phyloP scores from a whole-genome alignment of 2,329 filamentous ascomycete species.

The Cytospora schulzeri region DNA sequence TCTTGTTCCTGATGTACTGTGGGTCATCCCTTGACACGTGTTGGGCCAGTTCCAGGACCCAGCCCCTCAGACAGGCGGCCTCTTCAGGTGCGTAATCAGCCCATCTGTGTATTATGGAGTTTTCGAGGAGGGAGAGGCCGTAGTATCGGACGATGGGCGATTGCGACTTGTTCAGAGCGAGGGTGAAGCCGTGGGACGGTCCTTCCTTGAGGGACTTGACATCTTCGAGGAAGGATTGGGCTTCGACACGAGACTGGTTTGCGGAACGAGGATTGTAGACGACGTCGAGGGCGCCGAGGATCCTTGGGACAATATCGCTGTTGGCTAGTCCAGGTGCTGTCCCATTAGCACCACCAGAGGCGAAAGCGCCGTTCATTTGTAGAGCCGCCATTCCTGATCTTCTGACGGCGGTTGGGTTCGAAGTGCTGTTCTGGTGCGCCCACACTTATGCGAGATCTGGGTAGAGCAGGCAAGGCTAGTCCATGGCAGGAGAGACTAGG shows the following conservation, averaged over 20 bases:
- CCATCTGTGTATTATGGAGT: constrained; percentile 85
- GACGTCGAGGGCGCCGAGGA: constrained; percentile 82
- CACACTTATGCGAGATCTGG: constrained; percentile 23
- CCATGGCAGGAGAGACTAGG: constrained; percentile 24
- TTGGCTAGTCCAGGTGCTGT: constrained; percentile 29
- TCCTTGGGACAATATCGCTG: constrained; percentile 60
- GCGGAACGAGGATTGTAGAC: constrained; percentile 81
- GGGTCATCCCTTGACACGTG: constrained; percentile 73
- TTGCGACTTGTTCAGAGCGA: constrained; percentile 76
- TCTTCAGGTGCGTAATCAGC: constrained; percentile 71
- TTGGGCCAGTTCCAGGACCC: constrained; percentile 78
- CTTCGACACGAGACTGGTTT: constrained; percentile 80
- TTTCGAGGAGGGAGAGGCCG: constrained; percentile 87
- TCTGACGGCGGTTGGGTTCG: constrained; percentile 8
- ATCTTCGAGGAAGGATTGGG: constrained; percentile 81
- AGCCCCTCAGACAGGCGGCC: constrained; percentile 67
- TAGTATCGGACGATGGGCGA: constrained; percentile 87
- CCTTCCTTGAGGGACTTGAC: constrained; percentile 80
- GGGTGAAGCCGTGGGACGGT: constrained; percentile 79
- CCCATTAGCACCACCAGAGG: constrained; percentile 28
- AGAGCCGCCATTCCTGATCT: constrained; percentile 23
- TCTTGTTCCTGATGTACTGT: constrained; percentile 86
- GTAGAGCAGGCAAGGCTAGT: constrained; percentile 19
- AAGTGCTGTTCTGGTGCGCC: constrained; percentile 15
- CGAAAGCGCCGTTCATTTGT: constrained; percentile 24